These are phyloP conservation scores for Geotrichum citri-aurantii DNA, from an alignment of 1,139 yeast genomes.

Conservation along the genomic window DNA sequence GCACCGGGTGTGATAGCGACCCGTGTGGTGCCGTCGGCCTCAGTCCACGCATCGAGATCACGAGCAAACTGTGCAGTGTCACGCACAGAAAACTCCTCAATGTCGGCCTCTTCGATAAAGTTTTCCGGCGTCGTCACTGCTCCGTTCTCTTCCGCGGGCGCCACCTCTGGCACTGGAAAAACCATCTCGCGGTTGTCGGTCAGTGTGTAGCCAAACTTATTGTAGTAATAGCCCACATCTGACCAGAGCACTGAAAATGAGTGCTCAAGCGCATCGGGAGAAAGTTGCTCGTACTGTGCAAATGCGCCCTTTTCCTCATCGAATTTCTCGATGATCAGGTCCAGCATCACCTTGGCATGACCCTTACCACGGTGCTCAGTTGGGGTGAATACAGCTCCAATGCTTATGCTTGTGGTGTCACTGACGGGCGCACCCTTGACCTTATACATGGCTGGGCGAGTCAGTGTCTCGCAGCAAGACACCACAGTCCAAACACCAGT, in stretches of 20 bases:
- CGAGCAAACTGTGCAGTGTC: conserved; percentile 31
- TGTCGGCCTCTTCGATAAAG: not conserved
- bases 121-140: conserved; percentile 15
- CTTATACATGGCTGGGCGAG: conserved; percentile 39
- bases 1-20: conserved; percentile 38
- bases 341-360: conserved; percentile 55
- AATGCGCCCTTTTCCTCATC: conserved; percentile 34
- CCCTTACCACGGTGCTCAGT: conserved; percentile 57
- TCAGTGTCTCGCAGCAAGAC: conserved; percentile 14
- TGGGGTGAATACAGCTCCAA: conserved; percentile 64
- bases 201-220: conserved; percentile 50
- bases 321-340: conserved; percentile 34
- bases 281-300: conserved; percentile 33
- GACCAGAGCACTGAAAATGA: conserved; percentile 56
- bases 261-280: conserved; percentile 31
- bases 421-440: conserved; percentile 25
- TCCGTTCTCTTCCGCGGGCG: conserved; percentile 33
- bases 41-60: conserved; percentile 30
- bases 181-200: conserved; percentile 26
- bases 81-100: conserved; percentile 33
- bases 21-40: conserved; percentile 30
- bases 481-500: conserved; percentile 11
- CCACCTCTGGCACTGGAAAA: conserved; percentile 25
- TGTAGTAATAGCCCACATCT: conserved; percentile 66
- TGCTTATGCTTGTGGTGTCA: conserved; percentile 44